These are phyloP conservation scores for Pythium insidiosum DNA, from an alignment of 352 stramenopile genomes.

Conservation along the genomic window DNA sequence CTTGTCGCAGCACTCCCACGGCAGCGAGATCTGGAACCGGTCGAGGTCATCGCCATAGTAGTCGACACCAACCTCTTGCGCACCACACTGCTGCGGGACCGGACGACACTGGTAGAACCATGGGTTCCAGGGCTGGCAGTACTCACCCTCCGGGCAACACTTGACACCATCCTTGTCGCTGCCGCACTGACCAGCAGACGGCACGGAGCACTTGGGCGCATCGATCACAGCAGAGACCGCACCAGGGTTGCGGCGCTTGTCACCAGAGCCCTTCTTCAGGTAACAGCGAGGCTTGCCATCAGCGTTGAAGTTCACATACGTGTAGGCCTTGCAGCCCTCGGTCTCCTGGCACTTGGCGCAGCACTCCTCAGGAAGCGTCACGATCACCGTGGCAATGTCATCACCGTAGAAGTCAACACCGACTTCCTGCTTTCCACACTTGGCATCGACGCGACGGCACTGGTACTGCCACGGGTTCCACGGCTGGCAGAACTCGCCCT, in stretches of 20 bases:
- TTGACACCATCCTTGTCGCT: slow-evolving; percentile 3
- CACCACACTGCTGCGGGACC: slow-evolving; percentile 10
- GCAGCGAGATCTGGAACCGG: no score
- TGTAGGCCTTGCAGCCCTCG: slow-evolving; percentile 40
- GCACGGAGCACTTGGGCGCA: background rate
- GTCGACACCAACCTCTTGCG: no score
- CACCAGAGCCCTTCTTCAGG: no score
- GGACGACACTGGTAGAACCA: slow-evolving; percentile 27
- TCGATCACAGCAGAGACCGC: slow-evolving; percentile 20
- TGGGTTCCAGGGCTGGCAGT: slow-evolving; percentile 33
- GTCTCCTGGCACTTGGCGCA: slow-evolving; percentile 31
- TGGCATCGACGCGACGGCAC: slow-evolving; percentile 21
- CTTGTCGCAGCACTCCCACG: no score
- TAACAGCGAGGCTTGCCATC: slow-evolving; percentile 35
- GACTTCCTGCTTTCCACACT: slow-evolving; percentile 26
- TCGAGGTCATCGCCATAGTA: no score
- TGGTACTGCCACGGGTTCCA: slow-evolving; percentile 54
- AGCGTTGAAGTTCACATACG: slow-evolving; percentile 43
- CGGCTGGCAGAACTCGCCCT: slow-evolving; percentile 35
- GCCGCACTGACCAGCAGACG: slow-evolving; percentile 7
- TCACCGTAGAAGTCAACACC: slow-evolving; percentile 43
- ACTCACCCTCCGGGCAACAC: slow-evolving; percentile 6
- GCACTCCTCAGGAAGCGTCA: slow-evolving; percentile 21
- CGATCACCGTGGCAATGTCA: slow-evolving; percentile 30
- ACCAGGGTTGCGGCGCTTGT: slow-evolving; percentile 24